Base-by-base conservation (phyloP, 2,329 filamentous ascomycete species). In the Talaromyces islandicus region DNA sequence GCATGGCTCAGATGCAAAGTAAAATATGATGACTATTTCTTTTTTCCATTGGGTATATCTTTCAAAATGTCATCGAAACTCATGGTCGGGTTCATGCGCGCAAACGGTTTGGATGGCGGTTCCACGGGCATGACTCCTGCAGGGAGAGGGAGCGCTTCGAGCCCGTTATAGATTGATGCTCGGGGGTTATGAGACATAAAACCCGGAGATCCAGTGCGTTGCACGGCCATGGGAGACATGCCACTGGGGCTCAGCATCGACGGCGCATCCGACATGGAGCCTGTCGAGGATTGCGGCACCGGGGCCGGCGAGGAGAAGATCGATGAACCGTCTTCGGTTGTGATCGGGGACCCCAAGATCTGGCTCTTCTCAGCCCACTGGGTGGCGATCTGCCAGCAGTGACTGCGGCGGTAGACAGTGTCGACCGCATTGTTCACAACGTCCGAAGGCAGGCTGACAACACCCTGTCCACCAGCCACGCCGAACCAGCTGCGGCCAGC, bases 401-500 rank as follows among this genome's bases (percentile, higher is more conserved):
- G 87, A 62, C 84, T 87, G 48, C 87, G 83, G 17, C 84, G 81
- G 71, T 88, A 90, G 50, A 88, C 82, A 51, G 84, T 86, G 68
- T 90, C 87, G 1, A 87, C 82, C 19, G 87, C 84, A 65, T 88
- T 82, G 64, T 87, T 83, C 50, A 89, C 83, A 27, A 88, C 75
- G 67, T 89, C 85, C 0, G 81, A 81, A 1, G 87, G 86, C 6
- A 89, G 71, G 62, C 77, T 82, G 48, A 88, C 85, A 9, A 88
- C 80, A 48, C 82, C 83, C 25, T 80, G 79, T 43, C 84, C 81
- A 41, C 88, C 90, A 2, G 89, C 86, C 51, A 81, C 77, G 30
- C 78, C 78, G 60, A 80, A 81, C 79, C 78, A 81, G 54, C 74
- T 77, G 57, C 76, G 75, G 27, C 73, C 75, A 11, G 70, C 70